Percentiles rank a stretch among this genome's conserved stretches.
Evolutionary conservation across 352 stramenopile species (phyloP).

Genomic region (Halophytophthora polymorphica): DNA sequence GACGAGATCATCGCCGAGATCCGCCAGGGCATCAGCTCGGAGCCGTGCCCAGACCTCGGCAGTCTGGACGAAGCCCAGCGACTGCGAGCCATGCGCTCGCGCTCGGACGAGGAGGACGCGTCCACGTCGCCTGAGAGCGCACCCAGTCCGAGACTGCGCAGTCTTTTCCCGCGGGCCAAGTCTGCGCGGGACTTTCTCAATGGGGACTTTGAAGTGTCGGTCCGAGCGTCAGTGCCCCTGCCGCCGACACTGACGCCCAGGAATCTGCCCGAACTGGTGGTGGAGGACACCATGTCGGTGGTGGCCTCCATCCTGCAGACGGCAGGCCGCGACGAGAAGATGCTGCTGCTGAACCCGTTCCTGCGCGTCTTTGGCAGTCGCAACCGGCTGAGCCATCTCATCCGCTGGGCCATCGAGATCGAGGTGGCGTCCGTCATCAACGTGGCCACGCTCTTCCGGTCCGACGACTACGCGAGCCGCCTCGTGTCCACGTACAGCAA

Average conservation of each 20-base stretch:
- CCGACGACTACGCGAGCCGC: conserved; percentile 68
- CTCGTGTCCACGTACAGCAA: conserved; percentile 80
- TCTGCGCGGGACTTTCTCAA: conserved; percentile 44
- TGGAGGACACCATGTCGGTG: conserved; percentile 72
- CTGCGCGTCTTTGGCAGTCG: conserved; percentile 64
- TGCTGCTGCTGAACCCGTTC: conserved; percentile 57
- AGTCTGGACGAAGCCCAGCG: conserved; percentile 24
- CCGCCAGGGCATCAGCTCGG: conserved; percentile 33
- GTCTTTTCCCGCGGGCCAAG: conserved; percentile 36
- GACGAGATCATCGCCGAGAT: conserved; percentile 73
- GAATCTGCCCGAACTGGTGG: conserved; percentile 46
- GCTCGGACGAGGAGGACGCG: conserved; percentile 3
- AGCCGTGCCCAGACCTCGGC: conserved; percentile 17
- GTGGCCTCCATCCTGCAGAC: conserved; percentile 78
- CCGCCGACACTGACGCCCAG: conserved; percentile 22
- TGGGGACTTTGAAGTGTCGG: conserved; percentile 27
- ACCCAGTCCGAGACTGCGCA: conserved; percentile 28
- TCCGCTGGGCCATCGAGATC: conserved; percentile 75
- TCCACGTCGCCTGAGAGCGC: conserved; percentile 1
- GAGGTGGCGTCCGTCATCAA: conserved; percentile 72
- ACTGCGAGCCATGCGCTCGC: conserved; percentile 23
- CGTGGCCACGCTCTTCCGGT: conserved; percentile 75
- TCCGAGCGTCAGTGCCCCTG: conserved; percentile 6
- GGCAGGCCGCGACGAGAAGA: conserved; percentile 73
- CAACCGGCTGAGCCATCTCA: conserved; percentile 54